Base-by-base conservation (phyloP, 1,284 basidiomycete species). In the Moniliella sp. region DNA sequence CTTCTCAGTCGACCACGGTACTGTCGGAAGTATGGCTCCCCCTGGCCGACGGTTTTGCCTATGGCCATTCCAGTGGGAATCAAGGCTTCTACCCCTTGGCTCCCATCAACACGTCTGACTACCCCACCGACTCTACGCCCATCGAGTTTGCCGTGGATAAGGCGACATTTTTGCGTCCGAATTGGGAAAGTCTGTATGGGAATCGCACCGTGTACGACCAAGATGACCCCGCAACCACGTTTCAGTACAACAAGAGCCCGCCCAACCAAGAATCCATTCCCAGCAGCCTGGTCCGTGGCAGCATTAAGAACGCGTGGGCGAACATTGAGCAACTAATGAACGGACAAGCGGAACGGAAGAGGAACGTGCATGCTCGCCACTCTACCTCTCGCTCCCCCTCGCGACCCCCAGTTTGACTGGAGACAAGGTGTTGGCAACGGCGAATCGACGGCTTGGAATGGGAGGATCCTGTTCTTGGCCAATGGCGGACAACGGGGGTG, bases 21-120 rank as follows among this genome's bases (percentile, higher is more conserved):
- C 33, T 42, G 7, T 30, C 29, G 8, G 42, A 44, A 19, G 42
- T 42, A 7, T 44, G 42, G 42, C 17, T 44, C 3, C 42, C 34
- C 12, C 10, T 43, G 10, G 35, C 31, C n/a, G 19, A 16, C 18
- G 25, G 10, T 19, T 23, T 7, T 17, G 12, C 17, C n/a, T 13
- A 14, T 13, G n/a, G n/a, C n/a, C n/a, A n/a, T n/a, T n/a, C n/a
- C n/a, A n/a, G n/a, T n/a, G n/a, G n/a, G n/a, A n/a, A n/a, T n/a
- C n/a, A n/a, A n/a, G n/a, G n/a, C n/a, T n/a, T n/a, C n/a, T n/a
- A 23, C 8, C 32, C 31, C 4, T 31, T 43, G 2, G 40, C 30
- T 4, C 28, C 34, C 1, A 11, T 37, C 15, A 36, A 39, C 26
- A 15, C 30, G 13, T 19, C 27, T 25, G 40, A 43, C 27, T 43